Percentiles rank a stretch among this genome's conserved stretches.
Evolutionary conservation across 78 protist genomes (phyloP).

Genomic region (Protostelium mycophagum): DNA sequence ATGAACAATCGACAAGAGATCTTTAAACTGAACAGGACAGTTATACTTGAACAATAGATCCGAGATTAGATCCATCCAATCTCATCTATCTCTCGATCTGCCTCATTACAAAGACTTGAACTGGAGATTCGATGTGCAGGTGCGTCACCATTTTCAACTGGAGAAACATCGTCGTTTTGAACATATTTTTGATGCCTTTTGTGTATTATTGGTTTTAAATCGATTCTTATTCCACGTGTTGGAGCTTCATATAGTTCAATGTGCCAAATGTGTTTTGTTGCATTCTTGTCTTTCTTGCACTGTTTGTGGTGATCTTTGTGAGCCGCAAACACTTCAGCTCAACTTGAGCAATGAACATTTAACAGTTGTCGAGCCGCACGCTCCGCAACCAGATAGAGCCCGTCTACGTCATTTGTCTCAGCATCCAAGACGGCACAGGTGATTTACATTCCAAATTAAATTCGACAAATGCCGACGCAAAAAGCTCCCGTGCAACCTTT

Average conservation of each 20-base stretch:
- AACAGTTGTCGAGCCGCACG: background rate
- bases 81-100: background rate
- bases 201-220: too few relatives aligned
- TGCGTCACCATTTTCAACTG: too few relatives aligned
- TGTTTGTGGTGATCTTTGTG: too few relatives aligned
- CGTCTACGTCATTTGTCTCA: background rate
- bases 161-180: background rate
- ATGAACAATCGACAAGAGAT: background rate
- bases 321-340: too few relatives aligned
- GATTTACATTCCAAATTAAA: background rate
- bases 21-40: background rate
- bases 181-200: too few relatives aligned
- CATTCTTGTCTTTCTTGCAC: too few relatives aligned
- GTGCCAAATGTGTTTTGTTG: too few relatives aligned
- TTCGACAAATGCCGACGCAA: background rate
- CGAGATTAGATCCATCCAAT: background rate
- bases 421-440: background rate
- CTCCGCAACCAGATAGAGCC: background rate
- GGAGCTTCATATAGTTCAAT: too few relatives aligned
- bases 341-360: background rate
- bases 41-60: background rate
- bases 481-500: too few relatives aligned
- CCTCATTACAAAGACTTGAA: constrained; percentile 38
- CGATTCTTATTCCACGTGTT: too few relatives aligned
- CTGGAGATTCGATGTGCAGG: constrained; percentile 60